Evolutionary conservation across 192 early-diverging fungal species (phyloP).

Genomic region (Mortierella antarctica): DNA sequence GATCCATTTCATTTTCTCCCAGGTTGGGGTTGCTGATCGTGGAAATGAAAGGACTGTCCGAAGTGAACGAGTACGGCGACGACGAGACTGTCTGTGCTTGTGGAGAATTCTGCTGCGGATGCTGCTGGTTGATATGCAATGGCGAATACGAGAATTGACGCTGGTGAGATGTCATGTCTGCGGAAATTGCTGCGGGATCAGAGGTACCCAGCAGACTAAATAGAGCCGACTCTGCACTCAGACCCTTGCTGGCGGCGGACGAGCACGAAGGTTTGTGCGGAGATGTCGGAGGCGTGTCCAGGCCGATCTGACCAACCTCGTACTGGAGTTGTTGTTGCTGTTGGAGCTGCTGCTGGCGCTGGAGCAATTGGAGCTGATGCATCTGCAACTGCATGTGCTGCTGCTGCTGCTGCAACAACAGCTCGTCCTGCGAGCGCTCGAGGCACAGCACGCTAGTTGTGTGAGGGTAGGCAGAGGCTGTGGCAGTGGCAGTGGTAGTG

Average conservation of each 20-base stretch:
- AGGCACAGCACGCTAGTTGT: neutral
- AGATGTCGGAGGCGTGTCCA: slow-evolving; percentile 13
- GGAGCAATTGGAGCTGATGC: slow-evolving; percentile 17
- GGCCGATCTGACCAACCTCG: slow-evolving; percentile 30
- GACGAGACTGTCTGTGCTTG: too few species aligned
- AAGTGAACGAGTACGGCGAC: too few species aligned
- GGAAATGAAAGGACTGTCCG: too few species aligned
- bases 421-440: slow-evolving; percentile 9
- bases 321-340: slow-evolving; percentile 34
- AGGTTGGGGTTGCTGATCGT: too few species aligned
- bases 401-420: slow-evolving; percentile 18
- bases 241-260: neutral
- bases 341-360: slow-evolving; percentile 15
- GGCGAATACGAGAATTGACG: too few species aligned
- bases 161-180: too few species aligned
- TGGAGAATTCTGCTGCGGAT: too few species aligned
- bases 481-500: neutral
- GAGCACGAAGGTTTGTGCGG: neutral
- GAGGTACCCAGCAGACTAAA: too few species aligned
- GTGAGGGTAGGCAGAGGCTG: slow-evolving; percentile 7
- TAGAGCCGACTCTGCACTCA: neutral
- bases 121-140: too few species aligned
- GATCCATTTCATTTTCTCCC: too few species aligned
- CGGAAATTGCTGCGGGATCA: too few species aligned
- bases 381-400: slow-evolving; percentile 22